Evolutionary conservation across 2,329 filamentous ascomycete genomes (phyloP).

Genomic region (Stemphylium vesicarium): DNA sequence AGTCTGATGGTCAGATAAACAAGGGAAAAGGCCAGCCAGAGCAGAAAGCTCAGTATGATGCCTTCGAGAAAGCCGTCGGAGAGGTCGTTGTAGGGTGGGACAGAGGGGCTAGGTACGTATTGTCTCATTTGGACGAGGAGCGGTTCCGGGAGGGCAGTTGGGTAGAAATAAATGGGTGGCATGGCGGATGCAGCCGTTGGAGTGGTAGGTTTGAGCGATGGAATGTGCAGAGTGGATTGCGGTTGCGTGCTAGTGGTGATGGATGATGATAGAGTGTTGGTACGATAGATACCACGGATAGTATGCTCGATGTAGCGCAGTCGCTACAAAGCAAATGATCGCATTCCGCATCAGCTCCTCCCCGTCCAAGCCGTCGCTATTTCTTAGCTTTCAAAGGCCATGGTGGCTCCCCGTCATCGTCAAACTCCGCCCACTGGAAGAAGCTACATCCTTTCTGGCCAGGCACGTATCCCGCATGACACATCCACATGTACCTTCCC

Average conservation of each 20-base stretch:
- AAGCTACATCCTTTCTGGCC: constrained; percentile 59
- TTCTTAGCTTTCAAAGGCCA: constrained; percentile 52
- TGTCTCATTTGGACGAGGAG: not conserved
- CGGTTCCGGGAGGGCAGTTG: not conserved
- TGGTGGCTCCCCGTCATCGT: constrained; percentile 79
- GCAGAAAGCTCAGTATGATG: constrained; percentile 10
- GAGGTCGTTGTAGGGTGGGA: constrained; percentile 1
- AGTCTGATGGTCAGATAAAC: not conserved
- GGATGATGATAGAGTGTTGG: not conserved
- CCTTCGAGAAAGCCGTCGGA: constrained; percentile 10
- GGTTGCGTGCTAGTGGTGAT: not conserved
- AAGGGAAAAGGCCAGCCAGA: constrained; percentile 16
- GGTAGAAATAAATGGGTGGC: constrained; percentile 5
- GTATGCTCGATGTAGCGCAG: too few species aligned
- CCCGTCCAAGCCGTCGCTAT: too few species aligned
- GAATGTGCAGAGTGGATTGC: not conserved
- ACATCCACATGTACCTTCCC: constrained; percentile 94
- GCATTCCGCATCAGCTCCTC: not conserved
- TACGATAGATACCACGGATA: not conserved
- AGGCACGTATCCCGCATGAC: constrained; percentile 75
- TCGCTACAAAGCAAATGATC: too few species aligned
- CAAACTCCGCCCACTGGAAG: constrained; percentile 41
- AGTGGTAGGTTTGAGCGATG: not conserved
- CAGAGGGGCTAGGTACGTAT: not conserved
- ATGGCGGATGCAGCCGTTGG: not conserved